Conservation (phyloP, 148 eudicot genomes). For the Chenopodium quinoa region DNA sequence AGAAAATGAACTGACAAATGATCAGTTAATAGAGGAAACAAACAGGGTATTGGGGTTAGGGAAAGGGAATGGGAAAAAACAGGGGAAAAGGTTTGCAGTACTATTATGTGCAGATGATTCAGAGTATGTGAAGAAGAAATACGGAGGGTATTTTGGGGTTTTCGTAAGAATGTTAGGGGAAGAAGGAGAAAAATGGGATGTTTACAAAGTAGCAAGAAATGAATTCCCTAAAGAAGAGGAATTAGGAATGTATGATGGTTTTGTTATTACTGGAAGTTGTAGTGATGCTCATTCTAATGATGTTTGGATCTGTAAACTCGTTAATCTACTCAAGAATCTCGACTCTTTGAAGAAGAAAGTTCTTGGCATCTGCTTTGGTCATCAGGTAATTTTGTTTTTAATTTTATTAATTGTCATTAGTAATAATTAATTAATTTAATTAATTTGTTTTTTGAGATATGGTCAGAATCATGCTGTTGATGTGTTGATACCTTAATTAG, state of each 20-base stretch:
- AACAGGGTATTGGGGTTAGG: background rate
- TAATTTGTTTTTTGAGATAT: background rate
- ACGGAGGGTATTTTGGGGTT: slow-evolving; percentile 87
- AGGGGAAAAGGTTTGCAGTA: slow-evolving; percentile 47
- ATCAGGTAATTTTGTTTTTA: slow-evolving; percentile 52
- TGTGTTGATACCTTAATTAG: background rate
- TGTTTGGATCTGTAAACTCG: slow-evolving; percentile 57
- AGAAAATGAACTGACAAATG: slow-evolving; percentile 9
- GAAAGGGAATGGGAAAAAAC: slow-evolving; percentile 11
- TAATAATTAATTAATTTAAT: no score
- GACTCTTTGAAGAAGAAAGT: slow-evolving; percentile 67
- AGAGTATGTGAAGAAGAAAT: slow-evolving; percentile 71
- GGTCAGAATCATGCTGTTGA: background rate
- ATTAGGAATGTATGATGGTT: slow-evolving; percentile 59
- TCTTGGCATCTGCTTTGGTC: slow-evolving; percentile 96
- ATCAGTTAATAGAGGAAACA: background rate
- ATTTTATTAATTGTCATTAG: background rate
- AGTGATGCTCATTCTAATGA: slow-evolving; percentile 78
- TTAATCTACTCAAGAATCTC: slow-evolving; percentile 49
- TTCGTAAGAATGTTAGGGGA: slow-evolving; percentile 69
- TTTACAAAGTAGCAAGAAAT: slow-evolving; percentile 46
- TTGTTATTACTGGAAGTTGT: slow-evolving; percentile 92
- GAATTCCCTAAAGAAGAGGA: slow-evolving; percentile 65
- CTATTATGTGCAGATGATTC: slow-evolving; percentile 81
- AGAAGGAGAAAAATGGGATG: slow-evolving; percentile 77